Conservation (phyloP, 495 filamentous ascomycete genomes). For the Hyaloscypha finlandica region DNA sequence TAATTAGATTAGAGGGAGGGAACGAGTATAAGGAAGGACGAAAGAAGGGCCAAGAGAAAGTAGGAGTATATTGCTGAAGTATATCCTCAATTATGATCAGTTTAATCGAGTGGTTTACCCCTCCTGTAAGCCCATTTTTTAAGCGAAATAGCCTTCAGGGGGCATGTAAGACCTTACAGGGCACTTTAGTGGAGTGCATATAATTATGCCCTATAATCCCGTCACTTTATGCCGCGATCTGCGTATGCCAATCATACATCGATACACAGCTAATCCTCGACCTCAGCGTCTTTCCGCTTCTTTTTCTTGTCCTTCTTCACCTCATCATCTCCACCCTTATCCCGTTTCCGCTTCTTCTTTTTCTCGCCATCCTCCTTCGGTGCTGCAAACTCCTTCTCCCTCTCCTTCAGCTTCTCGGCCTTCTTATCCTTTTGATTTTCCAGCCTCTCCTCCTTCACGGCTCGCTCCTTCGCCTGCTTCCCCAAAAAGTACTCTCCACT, state of each 20-base stretch:
- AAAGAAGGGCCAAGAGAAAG: no score
- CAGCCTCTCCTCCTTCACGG: constrained; percentile 71
- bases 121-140: no score
- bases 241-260: constrained; percentile 19
- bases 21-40: no score
- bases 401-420: constrained; percentile 82
- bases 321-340: constrained; percentile 54
- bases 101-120: no score
- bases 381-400: constrained; percentile 81
- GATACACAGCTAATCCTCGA: constrained; percentile 10
- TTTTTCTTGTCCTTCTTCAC: constrained; percentile 37
- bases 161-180: no score
- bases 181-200: no score
- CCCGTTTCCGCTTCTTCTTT: constrained; percentile 60
- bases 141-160: no score
- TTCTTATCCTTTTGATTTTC: constrained; percentile 83
- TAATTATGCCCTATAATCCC: no score
- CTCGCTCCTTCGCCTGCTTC: constrained; percentile 88
- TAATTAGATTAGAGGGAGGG: no score
- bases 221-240: no score
- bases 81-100: no score
- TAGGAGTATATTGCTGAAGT: no score
- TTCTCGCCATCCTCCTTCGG: constrained; percentile 68
- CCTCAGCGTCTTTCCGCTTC: constrained; percentile 33
- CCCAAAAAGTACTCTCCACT: constrained; percentile 94